Evolutionary conservation across 2,329 filamentous ascomycete species (phyloP).

Genomic region (Emmonsiellopsis sp.): DNA sequence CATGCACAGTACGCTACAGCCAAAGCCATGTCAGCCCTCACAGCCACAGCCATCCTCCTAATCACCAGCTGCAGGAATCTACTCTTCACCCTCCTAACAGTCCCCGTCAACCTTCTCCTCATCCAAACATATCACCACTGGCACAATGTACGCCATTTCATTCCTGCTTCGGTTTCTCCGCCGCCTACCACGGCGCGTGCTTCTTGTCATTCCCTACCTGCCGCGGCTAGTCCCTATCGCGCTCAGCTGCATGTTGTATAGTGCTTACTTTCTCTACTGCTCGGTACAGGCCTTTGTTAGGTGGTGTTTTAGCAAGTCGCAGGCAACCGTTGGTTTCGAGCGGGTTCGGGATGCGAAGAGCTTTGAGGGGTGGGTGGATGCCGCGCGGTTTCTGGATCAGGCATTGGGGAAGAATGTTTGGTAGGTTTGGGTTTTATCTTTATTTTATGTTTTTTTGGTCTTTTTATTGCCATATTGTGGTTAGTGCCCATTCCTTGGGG

Average conservation of each 20-base stretch:
- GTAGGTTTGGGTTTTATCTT: slow-evolving; percentile 35
- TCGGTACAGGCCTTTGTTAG: slow-evolving; percentile 53
- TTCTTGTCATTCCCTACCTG: background rate
- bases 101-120: too few species aligned
- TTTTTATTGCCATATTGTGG: background rate
- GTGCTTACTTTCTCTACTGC: background rate
- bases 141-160: too few species aligned
- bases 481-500: background rate
- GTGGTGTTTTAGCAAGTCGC: slow-evolving; percentile 59
- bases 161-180: background rate
- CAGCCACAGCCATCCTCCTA: too few species aligned
- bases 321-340: slow-evolving; percentile 57
- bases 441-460: background rate
- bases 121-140: too few species aligned
- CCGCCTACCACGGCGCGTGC: background rate
- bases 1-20: too few species aligned
- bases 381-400: slow-evolving; percentile 75
- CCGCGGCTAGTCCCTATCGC: background rate
- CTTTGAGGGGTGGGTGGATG: slow-evolving; percentile 80
- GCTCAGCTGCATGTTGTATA: background rate
- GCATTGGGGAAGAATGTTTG: slow-evolving; percentile 72
- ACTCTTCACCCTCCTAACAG: too few species aligned
- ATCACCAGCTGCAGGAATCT: too few species aligned
- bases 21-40: too few species aligned
- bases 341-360: slow-evolving; percentile 56